Conservation (phyloP, 768 basidiomycete genomes). For the Collybiopsis confluens region DNA sequence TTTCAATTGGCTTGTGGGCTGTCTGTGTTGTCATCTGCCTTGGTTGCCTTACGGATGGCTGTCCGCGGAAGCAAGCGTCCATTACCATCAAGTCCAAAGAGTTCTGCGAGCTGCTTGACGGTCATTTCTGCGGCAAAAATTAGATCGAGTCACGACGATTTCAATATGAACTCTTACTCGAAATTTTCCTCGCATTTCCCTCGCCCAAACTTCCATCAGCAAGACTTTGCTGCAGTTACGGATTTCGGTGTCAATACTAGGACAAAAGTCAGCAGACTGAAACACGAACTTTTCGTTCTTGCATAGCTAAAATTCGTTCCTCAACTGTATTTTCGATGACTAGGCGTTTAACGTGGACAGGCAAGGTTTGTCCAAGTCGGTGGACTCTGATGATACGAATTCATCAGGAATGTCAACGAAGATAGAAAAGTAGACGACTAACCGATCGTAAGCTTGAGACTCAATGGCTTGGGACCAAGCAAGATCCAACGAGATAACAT, state of each 20-base stretch:
- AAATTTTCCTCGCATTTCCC: constrained; percentile 55
- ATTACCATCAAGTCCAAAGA: constrained; percentile 40
- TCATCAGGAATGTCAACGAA: not conserved
- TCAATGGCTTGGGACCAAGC: constrained; percentile 65
- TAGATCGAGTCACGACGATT: constrained; percentile 1
- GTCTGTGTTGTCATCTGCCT: not conserved
- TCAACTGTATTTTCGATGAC: constrained; percentile 62
- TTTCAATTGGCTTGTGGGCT: too few species aligned
- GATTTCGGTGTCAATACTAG: too few species aligned
- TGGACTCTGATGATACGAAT: constrained; percentile 28
- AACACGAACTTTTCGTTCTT: constrained; percentile 48
- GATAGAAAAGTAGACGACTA: not conserved
- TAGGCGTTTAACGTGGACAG: constrained; percentile 50
- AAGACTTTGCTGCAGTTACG: constrained; percentile 36
- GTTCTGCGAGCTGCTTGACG: constrained; percentile 47
- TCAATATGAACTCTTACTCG: constrained; percentile 31
- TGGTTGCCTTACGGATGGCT: not conserved
- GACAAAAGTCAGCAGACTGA: not conserved
- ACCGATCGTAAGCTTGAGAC: constrained; percentile 54
- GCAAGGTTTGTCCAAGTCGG: constrained; percentile 49
- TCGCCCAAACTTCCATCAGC: constrained; percentile 63
- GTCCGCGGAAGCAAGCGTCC: constrained; percentile 23
- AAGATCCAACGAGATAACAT: constrained; percentile 60
- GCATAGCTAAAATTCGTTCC: constrained; percentile 63
- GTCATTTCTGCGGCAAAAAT: constrained; percentile 29